Base-by-base conservation (phyloP, 2,329 filamentous ascomycete genomes). In the Lasiodiplodia theobromae region DNA sequence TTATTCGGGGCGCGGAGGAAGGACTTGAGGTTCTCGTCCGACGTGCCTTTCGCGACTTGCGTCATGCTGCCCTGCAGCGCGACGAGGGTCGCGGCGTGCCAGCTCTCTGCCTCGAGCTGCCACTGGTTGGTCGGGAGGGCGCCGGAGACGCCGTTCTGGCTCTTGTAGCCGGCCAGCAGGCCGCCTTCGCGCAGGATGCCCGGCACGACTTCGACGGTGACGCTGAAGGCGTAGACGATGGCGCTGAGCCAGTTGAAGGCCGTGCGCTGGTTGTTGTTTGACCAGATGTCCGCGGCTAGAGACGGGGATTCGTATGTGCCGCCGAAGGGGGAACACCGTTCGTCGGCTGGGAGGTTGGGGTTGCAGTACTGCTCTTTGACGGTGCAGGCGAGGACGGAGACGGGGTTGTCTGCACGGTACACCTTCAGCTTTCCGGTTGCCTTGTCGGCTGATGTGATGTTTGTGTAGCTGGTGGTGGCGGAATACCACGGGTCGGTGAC, bases 91-190 rank as follows among this genome's bases (percentile, higher is more conserved):
- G 62, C 53, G 6, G 60, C 44, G 28, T 63, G 57, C 38, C 67
- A 67, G 38, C 71, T 47, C 52, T 71, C 60, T 1, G 70, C 57
- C n/a, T 73, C 72, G 3, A 51, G 3, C 53, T 73, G 64, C 71
- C 72, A 73, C 54, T 67, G 56, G 31, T 71, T 64, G 12, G 57
- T 23, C 0, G 70, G 69, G 28, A 72, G n/a, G 2, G 0, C 18
- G 10, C 7, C 31, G 8, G 31, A 34, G 7, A 34, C 7, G 6
- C 4, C 8, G 2, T 2, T 2, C 31, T 34, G 10, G n/a, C n/a
- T 4, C n/a, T 21, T 21, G n/a, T 18, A n/a, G 60, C n/a, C 4
- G 25, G 14, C 38, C 12, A 14, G 25, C 0, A n/a, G 25, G 37
- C 4, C 11, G 5, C 18, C 18, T 25, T 2, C 31, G n/a, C 7